Evolutionary conservation across 1,284 basidiomycete species (phyloP), one percentile per base, ranked within the genome.

Genomic region (Moesziomyces aphidis): DNA sequence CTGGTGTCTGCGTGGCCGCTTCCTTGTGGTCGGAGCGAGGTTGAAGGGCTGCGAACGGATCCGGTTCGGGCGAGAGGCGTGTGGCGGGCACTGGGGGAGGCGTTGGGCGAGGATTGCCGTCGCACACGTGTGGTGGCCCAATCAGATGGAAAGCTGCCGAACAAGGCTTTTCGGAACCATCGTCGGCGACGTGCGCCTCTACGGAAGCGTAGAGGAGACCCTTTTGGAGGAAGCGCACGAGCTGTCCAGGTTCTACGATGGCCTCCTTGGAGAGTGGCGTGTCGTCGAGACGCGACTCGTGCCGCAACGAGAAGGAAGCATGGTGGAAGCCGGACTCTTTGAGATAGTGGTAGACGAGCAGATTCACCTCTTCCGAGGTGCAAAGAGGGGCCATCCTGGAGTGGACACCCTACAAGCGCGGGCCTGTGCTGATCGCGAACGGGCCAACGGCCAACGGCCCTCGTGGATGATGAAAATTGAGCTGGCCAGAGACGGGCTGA

Each of bases 261-360:
- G 82, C 80, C 49, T 83, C 75, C 45, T 76, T 76, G 21, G 79
- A 79, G 15, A 80, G 61, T 3, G 83, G 81, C 23, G 75, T 64
- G 50, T 83, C 81, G 39, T 84, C 83, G 5, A 84, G 64, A 3
- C 83, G 73, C 1, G 78, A 73, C 54, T 84, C 83, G 54, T 84
- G 81, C 34, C 83, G 78, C 19, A 82, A 50, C 5, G 79, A 72
- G 69, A 82, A 82, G 49, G 74, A 81, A 5, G 79, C 70, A 54
- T 82, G 80, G 50, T 68, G 65, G 53, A 82, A 81, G 43, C 79
- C 79, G 11, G 79, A 80, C 58, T 84, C 83, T 53, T 83, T 83
- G 55, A 84, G 79, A 59, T 84, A 84, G 71, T 84, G 83, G 50
- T 84, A 84, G 47, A 84, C 71, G 19, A 84, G 66, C 26, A 84